Conservation (phyloP, 345 rosid species). For the Ceriops decandra region DNA sequence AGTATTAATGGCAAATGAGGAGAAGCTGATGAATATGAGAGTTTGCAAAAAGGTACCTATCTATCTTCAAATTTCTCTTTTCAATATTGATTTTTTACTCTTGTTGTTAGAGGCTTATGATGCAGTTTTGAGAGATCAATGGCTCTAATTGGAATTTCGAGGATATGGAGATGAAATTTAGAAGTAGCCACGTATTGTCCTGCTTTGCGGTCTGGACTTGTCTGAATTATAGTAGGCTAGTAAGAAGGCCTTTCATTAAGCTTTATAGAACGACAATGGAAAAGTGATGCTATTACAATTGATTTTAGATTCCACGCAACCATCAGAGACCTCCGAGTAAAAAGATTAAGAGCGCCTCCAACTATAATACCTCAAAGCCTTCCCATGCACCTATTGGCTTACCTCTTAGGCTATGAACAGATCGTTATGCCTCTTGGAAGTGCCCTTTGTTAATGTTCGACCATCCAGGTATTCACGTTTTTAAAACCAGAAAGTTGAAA, state of each 20-base stretch:
- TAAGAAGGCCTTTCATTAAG: not conserved
- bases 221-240: not conserved
- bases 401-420: not conserved
- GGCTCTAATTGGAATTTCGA: not conserved
- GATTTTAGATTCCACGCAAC: too few species aligned
- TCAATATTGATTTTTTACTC: not conserved
- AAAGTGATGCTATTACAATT: too few species aligned
- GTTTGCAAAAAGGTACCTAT: too few species aligned
- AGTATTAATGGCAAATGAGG: too few species aligned
- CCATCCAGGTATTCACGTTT: not conserved
- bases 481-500: not conserved
- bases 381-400: not conserved
- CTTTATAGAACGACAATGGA: not conserved
- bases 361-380: not conserved
- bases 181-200: not conserved
- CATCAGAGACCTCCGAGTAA: too few species aligned
- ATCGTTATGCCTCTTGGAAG: too few species aligned
- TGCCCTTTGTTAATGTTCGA: not conserved
- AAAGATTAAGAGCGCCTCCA: not conserved
- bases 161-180: not conserved
- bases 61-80: not conserved
- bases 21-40: too few species aligned
- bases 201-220: rapidly evolving
- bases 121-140: not conserved
- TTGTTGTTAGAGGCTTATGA: not conserved